Conservation (phyloP, 2,329 filamentous ascomycete species). For the Arthrobotrys conoides region DNA sequence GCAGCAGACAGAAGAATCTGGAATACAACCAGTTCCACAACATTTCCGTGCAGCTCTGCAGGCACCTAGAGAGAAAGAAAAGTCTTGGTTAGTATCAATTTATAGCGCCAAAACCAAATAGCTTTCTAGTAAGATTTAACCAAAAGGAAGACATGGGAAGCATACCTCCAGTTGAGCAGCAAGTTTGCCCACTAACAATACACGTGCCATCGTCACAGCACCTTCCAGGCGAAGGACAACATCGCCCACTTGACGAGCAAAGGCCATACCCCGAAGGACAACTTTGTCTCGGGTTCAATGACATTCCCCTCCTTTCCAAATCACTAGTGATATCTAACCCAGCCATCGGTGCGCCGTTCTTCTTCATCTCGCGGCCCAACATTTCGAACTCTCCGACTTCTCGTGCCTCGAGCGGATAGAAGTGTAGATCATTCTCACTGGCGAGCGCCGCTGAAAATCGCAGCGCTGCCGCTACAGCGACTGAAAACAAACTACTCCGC, state of each 20-base stretch:
- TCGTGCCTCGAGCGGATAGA: constrained; percentile 46
- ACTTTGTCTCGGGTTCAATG: constrained; percentile 42
- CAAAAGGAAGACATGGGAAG: neutral
- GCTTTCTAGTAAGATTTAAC: neutral
- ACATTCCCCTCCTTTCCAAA: constrained; percentile 44
- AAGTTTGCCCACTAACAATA: constrained; percentile 41
- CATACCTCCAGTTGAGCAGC: constrained; percentile 51
- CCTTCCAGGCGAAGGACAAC: constrained; percentile 42
- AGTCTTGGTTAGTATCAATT: constrained; percentile 8
- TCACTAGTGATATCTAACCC: constrained; percentile 53
- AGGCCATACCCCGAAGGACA: constrained; percentile 52
- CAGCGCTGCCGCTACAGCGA: constrained; percentile 45
- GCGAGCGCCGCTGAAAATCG: constrained; percentile 33
- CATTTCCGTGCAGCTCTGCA: constrained; percentile 51
- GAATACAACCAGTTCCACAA: constrained; percentile 53
- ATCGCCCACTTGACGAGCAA: constrained; percentile 39
- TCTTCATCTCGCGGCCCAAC: constrained; percentile 49
- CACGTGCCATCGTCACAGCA: constrained; percentile 57
- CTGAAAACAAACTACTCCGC: constrained; percentile 34
- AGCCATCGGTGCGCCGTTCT: constrained; percentile 30
- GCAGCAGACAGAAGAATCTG: constrained; percentile 24
- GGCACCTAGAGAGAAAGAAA: constrained; percentile 26
- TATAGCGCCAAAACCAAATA: neutral
- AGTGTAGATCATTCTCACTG: constrained; percentile 31
- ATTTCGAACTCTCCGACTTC: constrained; percentile 44